Conservation (phyloP, 768 basidiomycete genomes). For the Suillus plorans region DNA sequence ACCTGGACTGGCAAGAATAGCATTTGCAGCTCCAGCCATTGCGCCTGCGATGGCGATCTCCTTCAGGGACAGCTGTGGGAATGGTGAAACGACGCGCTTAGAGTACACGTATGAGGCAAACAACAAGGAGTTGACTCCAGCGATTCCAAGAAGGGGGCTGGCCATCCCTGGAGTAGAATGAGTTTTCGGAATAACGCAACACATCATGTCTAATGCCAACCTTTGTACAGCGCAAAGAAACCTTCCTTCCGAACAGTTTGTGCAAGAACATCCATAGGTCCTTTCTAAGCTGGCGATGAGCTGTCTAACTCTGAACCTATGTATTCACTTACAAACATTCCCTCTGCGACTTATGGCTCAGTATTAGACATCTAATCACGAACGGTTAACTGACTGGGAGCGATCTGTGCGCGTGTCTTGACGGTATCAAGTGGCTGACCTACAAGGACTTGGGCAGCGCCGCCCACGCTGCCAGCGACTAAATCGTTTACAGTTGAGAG, state of each 20-base stretch:
- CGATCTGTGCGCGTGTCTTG: constrained; percentile 87
- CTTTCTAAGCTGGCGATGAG: constrained; percentile 55
- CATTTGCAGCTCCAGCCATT: constrained; percentile 91
- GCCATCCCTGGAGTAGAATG: constrained; percentile 69
- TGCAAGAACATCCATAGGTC: constrained; percentile 86
- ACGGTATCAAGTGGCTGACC: constrained; percentile 90
- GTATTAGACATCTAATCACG: neutral
- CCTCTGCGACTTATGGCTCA: constrained; percentile 45
- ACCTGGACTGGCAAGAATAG: constrained; percentile 91
- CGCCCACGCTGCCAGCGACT: constrained; percentile 84
- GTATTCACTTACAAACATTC: constrained; percentile 77
- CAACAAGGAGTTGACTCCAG: constrained; percentile 93
- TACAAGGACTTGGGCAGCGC: constrained; percentile 94
- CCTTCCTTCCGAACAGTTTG: constrained; percentile 88
- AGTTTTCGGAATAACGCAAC: neutral
- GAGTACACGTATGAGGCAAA: constrained; percentile 90
- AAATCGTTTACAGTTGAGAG: constrained; percentile 77
- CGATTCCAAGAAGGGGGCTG: constrained; percentile 88
- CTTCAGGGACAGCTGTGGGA: constrained; percentile 73
- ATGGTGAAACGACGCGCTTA: constrained; percentile 83
- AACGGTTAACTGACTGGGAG: constrained; percentile 58
- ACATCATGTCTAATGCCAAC: constrained; percentile 37
- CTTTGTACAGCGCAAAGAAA: constrained; percentile 92
- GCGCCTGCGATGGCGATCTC: constrained; percentile 85
- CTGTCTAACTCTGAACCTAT: neutral